Evolutionary conservation across 331 rosid species (phyloP).

Genomic region (Malus hybrid): DNA sequence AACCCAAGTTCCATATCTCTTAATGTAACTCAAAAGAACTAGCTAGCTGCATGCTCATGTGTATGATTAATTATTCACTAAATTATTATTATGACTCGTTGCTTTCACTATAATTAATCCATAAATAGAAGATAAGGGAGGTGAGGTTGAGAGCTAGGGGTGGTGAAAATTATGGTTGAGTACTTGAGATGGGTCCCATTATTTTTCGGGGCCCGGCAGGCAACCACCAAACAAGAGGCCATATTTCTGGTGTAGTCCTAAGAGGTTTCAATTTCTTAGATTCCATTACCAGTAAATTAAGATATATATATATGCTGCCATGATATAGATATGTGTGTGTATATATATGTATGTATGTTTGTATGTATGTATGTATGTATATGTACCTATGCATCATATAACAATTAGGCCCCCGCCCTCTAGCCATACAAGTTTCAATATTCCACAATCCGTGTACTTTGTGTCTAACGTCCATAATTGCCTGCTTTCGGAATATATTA

Average conservation of each 20-base stretch:
- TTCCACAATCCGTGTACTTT: neutral
- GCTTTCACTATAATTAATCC: slow-evolving; percentile 16
- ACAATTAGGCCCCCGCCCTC: neutral
- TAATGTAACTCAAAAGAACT: too few relatives aligned
- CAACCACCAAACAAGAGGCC: slow-evolving; percentile 58
- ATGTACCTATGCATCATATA: neutral
- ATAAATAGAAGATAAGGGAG: neutral
- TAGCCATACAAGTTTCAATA: neutral
- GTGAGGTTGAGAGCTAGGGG: neutral
- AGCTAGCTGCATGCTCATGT: too few relatives aligned
- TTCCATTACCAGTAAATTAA: slow-evolving; percentile 23
- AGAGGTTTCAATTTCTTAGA: slow-evolving; percentile 9
- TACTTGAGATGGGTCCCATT: slow-evolving; percentile 19
- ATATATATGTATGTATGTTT: too few relatives aligned
- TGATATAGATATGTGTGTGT: neutral
- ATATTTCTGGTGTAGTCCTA: slow-evolving; percentile 27
- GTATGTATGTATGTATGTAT: neutral
- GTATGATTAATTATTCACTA: neutral
- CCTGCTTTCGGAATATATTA: neutral
- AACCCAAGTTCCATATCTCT: too few relatives aligned
- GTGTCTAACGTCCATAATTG: neutral
- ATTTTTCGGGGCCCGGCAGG: slow-evolving; percentile 37
- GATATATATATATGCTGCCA: slow-evolving; percentile 6
- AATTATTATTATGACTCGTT: neutral
- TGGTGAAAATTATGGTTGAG: slow-evolving; percentile 35